phyloP scores from a whole-genome alignment of 441 rosid species.

The Erodium texanum region DNA sequence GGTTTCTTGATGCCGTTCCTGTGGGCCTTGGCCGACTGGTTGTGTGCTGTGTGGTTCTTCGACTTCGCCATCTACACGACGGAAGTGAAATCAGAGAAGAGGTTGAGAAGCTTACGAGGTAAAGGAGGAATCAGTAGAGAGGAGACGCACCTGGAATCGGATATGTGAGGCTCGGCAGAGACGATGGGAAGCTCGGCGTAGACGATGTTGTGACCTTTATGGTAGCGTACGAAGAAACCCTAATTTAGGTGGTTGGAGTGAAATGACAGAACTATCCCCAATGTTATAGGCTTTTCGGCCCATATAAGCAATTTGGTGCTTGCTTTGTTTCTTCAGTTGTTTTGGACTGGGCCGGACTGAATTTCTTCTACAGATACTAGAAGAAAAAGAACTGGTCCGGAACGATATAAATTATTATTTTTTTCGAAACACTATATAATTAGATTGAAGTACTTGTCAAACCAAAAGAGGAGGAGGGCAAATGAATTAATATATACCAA shows the following conservation, averaged over 20 bases:
- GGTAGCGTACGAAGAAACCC: not conserved
- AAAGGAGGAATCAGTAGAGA: not conserved
- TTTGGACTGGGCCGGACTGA: too few species aligned
- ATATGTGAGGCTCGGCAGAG: not conserved
- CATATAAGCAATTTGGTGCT: not conserved
- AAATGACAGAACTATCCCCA: not conserved
- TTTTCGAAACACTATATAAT: too few species aligned
- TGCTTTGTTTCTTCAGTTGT: too few species aligned
- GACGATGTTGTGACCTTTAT: not conserved
- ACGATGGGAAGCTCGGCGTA: not conserved
- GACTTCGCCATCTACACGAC: conserved; percentile 80
- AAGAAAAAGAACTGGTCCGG: too few species aligned
- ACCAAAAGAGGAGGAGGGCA: too few species aligned
- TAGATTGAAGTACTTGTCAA: too few species aligned
- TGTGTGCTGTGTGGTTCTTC: conserved; percentile 98
- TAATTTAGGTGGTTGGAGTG: not conserved
- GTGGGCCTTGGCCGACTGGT: conserved; percentile 94
- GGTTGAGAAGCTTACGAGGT: not conserved
- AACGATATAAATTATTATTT: too few species aligned
- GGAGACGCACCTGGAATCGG: not conserved
- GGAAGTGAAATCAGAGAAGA: not conserved
- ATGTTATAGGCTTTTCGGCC: not conserved
- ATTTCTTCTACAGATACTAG: too few species aligned
- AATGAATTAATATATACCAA: too few species aligned
- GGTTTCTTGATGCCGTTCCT: conserved; percentile 98